Evolutionary conservation across 2,329 filamentous ascomycete species (phyloP).

Genomic region (Clarireedia paspali): DNA sequence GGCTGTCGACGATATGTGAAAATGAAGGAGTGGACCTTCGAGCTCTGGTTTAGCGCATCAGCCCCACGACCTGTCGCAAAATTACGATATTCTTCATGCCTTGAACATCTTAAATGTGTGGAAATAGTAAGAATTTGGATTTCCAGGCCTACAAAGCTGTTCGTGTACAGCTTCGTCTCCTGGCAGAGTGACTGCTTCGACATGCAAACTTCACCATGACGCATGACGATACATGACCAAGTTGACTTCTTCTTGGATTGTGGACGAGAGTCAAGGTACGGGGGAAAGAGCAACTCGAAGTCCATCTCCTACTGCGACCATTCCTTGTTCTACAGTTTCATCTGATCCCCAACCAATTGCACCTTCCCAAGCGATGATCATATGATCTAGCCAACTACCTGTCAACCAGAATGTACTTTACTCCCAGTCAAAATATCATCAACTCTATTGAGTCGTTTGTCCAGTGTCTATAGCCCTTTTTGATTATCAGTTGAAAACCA

Average conservation of each 20-base stretch:
- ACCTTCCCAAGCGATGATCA: not conserved
- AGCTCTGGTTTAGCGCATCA: not conserved
- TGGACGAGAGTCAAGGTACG: too few relatives aligned
- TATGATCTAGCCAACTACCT: not conserved
- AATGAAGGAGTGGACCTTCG: not conserved
- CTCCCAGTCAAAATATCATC: not conserved
- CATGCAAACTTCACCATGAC: too few relatives aligned
- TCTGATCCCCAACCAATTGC: not conserved
- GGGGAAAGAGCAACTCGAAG: not conserved
- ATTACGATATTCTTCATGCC: too few relatives aligned
- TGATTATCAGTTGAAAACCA: not conserved
- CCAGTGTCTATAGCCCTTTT: not conserved
- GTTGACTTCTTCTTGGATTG: too few relatives aligned
- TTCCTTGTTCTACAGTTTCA: not conserved
- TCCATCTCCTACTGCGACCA: too few relatives aligned
- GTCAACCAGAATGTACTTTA: not conserved
- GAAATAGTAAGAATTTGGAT: too few relatives aligned
- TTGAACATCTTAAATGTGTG: too few relatives aligned
- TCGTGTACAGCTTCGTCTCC: too few relatives aligned
- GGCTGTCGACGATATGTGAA: not conserved
- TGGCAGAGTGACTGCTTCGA: too few relatives aligned
- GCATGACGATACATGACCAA: too few relatives aligned
- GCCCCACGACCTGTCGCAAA: too few relatives aligned
- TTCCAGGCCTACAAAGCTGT: too few relatives aligned
- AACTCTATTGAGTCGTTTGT: not conserved